Percentiles rank a stretch among this genome's conserved stretches.
phyloP scores from a whole-genome alignment of 345 rosid species.

The Eucalyptus virginea region DNA sequence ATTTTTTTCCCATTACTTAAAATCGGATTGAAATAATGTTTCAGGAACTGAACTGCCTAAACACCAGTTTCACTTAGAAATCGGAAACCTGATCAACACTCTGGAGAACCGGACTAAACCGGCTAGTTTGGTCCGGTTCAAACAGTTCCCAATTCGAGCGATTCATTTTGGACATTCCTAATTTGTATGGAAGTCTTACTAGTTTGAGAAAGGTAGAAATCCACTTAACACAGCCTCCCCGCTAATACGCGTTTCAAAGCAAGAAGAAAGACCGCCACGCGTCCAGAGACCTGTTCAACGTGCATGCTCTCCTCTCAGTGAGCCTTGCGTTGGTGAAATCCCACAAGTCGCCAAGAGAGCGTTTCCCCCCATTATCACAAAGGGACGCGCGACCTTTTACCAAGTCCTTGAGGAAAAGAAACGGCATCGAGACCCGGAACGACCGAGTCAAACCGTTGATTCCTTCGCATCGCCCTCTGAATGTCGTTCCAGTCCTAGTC shows the following conservation, averaged over 20 bases:
- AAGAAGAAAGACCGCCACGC: neutral
- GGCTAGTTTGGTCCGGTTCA: rapidly evolving
- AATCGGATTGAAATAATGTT: too few relatives aligned
- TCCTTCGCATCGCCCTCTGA: neutral
- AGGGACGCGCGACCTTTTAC: neutral
- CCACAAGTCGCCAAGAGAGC: neutral
- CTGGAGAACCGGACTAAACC: too few relatives aligned
- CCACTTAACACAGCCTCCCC: neutral
- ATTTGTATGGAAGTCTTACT: neutral
- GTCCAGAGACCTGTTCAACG: neutral
- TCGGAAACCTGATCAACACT: rapidly evolving
- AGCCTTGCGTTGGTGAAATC: neutral
- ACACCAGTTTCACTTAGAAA: too few relatives aligned
- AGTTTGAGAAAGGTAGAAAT: neutral
- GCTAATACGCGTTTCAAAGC: neutral
- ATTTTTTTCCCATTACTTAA: too few relatives aligned
- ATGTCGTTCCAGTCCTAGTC: neutral
- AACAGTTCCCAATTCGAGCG: rapidly evolving
- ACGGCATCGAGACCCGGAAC: neutral
- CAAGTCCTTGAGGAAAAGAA: neutral
- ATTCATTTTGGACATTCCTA: too few relatives aligned
- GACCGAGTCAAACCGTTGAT: neutral
- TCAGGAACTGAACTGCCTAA: rapidly evolving
- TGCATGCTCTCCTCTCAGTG: neutral
- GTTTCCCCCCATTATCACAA: neutral